These are phyloP conservation scores for Lathyrus oleraceus DNA, from an alignment of 306 rosid species.

Conservation along the genomic window DNA sequence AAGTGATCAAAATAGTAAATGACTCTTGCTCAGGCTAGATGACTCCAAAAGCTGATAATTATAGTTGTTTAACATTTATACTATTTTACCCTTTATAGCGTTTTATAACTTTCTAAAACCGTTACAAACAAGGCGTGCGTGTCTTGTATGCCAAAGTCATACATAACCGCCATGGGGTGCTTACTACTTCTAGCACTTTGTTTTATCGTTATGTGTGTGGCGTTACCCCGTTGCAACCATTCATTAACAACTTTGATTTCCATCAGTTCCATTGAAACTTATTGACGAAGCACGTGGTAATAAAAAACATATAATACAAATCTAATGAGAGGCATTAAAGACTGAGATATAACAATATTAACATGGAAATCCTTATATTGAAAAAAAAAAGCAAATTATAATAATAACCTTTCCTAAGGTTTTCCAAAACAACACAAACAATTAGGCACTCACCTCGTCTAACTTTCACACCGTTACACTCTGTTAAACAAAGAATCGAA, in stretches of 20 bases:
- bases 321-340: background rate
- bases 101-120: background rate
- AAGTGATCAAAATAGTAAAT: conserved; percentile 8
- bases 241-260: background rate
- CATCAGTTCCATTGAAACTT: background rate
- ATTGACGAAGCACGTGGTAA: background rate
- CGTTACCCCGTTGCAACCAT: background rate
- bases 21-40: background rate
- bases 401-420: too few species aligned
- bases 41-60: background rate
- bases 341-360: background rate
- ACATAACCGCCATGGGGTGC: background rate
- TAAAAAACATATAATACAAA: conserved; percentile 10
- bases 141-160: background rate
- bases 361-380: background rate
- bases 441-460: too few species aligned
- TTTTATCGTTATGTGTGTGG: background rate
- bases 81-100: background rate
- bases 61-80: background rate
- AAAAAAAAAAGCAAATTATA: too few species aligned
- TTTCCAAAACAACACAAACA: too few species aligned
- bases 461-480: too few species aligned
- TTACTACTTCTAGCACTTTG: background rate
- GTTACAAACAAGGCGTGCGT: background rate
- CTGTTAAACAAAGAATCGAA: too few species aligned